Base-by-base conservation (phyloP, 2,329 filamentous ascomycete species). In the Pseudogymnoascus sp. region DNA sequence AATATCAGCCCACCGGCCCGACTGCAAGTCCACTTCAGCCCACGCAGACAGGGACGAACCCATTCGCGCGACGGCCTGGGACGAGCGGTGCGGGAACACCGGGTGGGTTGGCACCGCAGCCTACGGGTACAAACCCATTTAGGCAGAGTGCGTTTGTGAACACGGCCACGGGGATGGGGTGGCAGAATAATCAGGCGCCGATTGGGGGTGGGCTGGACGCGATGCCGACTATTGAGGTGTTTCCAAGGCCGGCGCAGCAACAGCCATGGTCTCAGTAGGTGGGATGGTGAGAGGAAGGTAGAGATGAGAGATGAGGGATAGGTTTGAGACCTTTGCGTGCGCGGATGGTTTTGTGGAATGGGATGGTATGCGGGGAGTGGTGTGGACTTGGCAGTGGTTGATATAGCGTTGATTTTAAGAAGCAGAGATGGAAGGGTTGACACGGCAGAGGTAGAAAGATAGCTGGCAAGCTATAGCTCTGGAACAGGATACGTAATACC, bases 61-160 rank as follows among this genome's bases (percentile, higher is more conserved):
- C 87, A 0, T 90, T 90, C 69, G 82, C 86, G 17, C 82, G 84
- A 50, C 80, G 78, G 54, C 66, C 69, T 24, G 60, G 64, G 8
- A 60, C 69, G 60, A 66, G 66, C 59, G n/a, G 65, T 31, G 68
- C 70, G 31, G 67, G 68, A 60, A 70, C 69, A 5, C 74, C 74
- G 35, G 74, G 73, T 9, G 72, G 81, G 58, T 76, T 94, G 4
- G 81, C 82, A 60, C 84, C 91, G 1, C 91, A 93, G 69, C 83
- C 88, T 1, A 97, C 92, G 0, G 92, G 92, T 7, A 97, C 92
- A 1, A 99, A 99, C 70, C 94, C 94, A 0, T 97, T 97, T 81
- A 84, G 94, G 13, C 92, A 97, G 71, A 90, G 89, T 50, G 85
- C 87, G 3, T 96, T 97, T 73, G 87, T 96, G 60, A 94, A 96